phyloP scores from a whole-genome alignment of 2,329 filamentous ascomycete genomes.

The Xylariaceae sp. region DNA sequence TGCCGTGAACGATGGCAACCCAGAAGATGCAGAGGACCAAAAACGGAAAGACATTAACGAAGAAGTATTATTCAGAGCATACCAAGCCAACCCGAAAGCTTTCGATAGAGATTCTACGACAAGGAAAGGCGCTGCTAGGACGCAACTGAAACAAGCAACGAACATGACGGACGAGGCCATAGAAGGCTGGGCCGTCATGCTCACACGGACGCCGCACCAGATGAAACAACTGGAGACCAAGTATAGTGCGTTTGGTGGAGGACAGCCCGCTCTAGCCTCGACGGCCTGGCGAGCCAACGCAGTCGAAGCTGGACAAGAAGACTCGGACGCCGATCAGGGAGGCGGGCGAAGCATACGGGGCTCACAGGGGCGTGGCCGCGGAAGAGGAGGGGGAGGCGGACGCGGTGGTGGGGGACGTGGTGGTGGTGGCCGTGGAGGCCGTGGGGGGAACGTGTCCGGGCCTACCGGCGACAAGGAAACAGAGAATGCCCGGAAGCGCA shows the following conservation, averaged over 20 bases:
- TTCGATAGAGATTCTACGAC: constrained; percentile 71
- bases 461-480: constrained; percentile 65
- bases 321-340: constrained; percentile 43
- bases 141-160: constrained; percentile 65
- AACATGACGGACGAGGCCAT: constrained; percentile 91
- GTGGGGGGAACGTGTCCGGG: constrained; percentile 58
- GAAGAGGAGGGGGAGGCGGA: constrained; percentile 43
- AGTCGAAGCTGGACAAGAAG: constrained; percentile 51
- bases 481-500: constrained; percentile 63
- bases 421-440: constrained; percentile 45
- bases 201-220: constrained; percentile 65
- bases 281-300: constrained; percentile 59
- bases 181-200: constrained; percentile 90
- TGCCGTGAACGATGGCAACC: constrained; percentile 66
- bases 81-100: constrained; percentile 55
- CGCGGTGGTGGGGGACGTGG: constrained; percentile 43
- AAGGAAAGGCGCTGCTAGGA: constrained; percentile 57
- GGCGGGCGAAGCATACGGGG: constrained; percentile 36
- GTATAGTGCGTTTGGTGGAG: constrained; percentile 59
- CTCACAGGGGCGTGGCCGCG: constrained; percentile 41
- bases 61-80: constrained; percentile 67
- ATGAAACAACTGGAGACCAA: constrained; percentile 65
- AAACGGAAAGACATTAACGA: constrained; percentile 53
- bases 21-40: constrained; percentile 45
- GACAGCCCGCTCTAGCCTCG: constrained; percentile 58